Evolutionary conservation across 345 rosid genomes (phyloP), one percentile per base, ranked within the genome.

Genomic region (Diplotaxis tenuifolia): DNA sequence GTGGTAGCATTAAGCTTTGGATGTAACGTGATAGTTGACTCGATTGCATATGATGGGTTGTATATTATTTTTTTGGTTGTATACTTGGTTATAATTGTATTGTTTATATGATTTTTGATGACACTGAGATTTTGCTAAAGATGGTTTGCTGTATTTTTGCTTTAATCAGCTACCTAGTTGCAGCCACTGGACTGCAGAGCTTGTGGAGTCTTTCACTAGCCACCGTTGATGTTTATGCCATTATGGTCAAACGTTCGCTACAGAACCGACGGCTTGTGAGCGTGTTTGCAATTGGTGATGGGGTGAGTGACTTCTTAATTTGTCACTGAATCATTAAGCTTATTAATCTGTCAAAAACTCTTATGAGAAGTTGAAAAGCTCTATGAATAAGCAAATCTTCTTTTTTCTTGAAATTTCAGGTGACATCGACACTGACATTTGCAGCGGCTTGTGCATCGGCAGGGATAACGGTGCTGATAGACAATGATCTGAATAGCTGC

Each of bases 371-470:
- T 32, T 1, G 23, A 58, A 58, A 38, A 38, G 2, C n/a, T 36
- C n/a, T 10, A 36, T 36, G n/a, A 40, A 32, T 36, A 34, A 70
- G 4, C 56, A 25, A 5, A 4, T 36, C 0, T 42, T 45, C 0
- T 40, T 27, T 5, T 6, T 28, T 14, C n/a, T 5, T 5, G 2
- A 42, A 42, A n/a, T 15, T 45, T 4, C 88, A 86, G 97, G 85
- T 91, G 62, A 83, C 90, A 60, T 85, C 91, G n/a, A 87, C 94
- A 15, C 87, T 90, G 68, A 87, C 89, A 0, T 87, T 87, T 52
- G 92, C 94, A 15, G 94, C 94, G 22, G 96, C 92, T 52, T 81
- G 88, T 75, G 94, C 94, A 62, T 87, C 96, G 16, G 94, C 96
- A n/a, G 96, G 96, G 47, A 87, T 90, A 76, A 88, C 94, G 14